These are phyloP conservation scores for Mycena kentingensis DNA, from an alignment of 768 basidiomycete species.

Conservation along the genomic window DNA sequence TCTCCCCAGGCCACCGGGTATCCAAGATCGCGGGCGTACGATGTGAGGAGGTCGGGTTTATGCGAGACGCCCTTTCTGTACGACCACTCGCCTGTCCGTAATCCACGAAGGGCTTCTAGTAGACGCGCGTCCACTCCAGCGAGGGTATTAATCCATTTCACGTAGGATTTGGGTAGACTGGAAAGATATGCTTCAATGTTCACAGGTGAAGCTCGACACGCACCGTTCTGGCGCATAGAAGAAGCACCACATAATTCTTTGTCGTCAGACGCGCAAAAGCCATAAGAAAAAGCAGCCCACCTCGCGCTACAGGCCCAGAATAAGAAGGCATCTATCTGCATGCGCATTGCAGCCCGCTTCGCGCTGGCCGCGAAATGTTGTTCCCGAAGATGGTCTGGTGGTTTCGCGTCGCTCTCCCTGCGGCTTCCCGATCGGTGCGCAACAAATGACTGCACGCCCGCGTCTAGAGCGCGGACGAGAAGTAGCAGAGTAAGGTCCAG, in stretches of 20 bases:
- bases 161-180: slow-evolving; percentile 66
- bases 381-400: neutral
- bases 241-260: slow-evolving; percentile 88
- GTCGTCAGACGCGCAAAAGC: slow-evolving; percentile 1
- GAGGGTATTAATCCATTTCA: slow-evolving; percentile 75
- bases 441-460: slow-evolving; percentile 54
- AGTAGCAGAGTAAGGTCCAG: slow-evolving; percentile 70
- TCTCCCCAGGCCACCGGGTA: slow-evolving; percentile 66
- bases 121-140: slow-evolving; percentile 69
- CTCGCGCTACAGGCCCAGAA: slow-evolving; percentile 82
- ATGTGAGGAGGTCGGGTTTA: slow-evolving; percentile 43
- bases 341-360: slow-evolving; percentile 38
- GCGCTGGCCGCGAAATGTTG: slow-evolving; percentile 8
- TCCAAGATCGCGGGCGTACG: slow-evolving; percentile 57
- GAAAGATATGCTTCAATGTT: slow-evolving; percentile 3
- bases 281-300: slow-evolving; percentile 37
- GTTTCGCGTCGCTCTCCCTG: slow-evolving; percentile 17
- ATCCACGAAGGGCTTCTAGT: slow-evolving; percentile 50
- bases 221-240: slow-evolving; percentile 77
- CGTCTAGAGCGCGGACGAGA: slow-evolving; percentile 70
- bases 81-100: slow-evolving; percentile 61
- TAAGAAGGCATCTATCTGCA: slow-evolving; percentile 62
- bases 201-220: neutral
- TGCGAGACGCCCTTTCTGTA: slow-evolving; percentile 49
- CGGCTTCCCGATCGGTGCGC: slow-evolving; percentile 30